Evolutionary conservation across 1,284 basidiomycete genomes (phyloP), one percentile per base, ranked within the genome.

Genomic region (Testicularia cyperi): DNA sequence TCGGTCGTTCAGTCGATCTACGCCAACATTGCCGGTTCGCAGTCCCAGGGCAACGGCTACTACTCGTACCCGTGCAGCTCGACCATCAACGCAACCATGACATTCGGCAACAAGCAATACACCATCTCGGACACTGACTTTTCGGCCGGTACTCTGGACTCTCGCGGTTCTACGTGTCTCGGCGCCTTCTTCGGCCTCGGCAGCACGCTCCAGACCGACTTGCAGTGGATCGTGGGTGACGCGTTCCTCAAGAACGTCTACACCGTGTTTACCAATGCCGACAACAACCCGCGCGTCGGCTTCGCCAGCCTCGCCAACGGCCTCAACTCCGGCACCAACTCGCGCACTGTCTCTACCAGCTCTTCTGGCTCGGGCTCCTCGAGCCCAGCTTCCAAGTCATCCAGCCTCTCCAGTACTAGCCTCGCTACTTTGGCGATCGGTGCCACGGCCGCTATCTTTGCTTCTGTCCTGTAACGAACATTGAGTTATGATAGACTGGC

Each of bases 191-290:
- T 70, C 41, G 60, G 60, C 6, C 35, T 68, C 5, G 69, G 68
- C 16, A 44, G 44, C 22, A 40, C 26, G 7, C 20, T 18, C 2
- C 35, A 44, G 22, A 43, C 56, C 13, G 41, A 45, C 13, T 34
- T 58, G 33, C 66, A 70, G 38, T 75, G 71, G 68, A 68, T 75
- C 28, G 47, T 74, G 0, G 72, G 72, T 21, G 68, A 61, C 20
- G 54, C 69, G 0, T 75, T 75, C 45, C 51, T 75, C 23, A 72
- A 66, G 41, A 61, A 61, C 32, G 70, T 74, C 15, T 75, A 73
- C 35, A 47, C 62, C 14, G 35, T 72, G 18, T 69, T 70, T 22
- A 49, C 55, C 18, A 60, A 57, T 19, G 25, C 29, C 20, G 45
- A 21, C 35, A 29, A 21, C 10, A 44, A 38, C 6, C 52, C 61